Evolutionary conservation across 2,329 filamentous ascomycete species (phyloP).

Genomic region (Davidsoniella eucalypti): DNA sequence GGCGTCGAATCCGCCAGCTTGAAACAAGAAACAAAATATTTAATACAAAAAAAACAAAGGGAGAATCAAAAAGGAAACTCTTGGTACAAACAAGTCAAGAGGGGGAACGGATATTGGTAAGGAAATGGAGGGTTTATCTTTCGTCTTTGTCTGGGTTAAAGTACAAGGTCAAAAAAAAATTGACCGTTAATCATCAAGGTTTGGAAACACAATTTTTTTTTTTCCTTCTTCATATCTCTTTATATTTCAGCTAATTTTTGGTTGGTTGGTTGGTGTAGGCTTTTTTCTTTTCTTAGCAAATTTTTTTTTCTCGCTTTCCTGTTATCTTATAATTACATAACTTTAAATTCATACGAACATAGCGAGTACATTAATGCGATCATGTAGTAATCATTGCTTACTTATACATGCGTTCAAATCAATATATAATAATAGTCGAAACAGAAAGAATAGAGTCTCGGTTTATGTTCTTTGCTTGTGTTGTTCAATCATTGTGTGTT

Average conservation of each 20-base stretch:
- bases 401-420: too few species aligned
- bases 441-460: too few species aligned
- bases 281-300: not conserved
- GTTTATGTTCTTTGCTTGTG: too few species aligned
- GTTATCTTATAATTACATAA: too few species aligned
- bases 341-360: too few species aligned
- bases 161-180: not conserved
- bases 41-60: not conserved
- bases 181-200: not conserved
- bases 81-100: too few species aligned
- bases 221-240: not conserved
- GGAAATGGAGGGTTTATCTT: not conserved
- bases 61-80: not conserved
- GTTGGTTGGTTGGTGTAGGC: not conserved
- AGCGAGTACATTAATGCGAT: too few species aligned
- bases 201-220: slow-evolving; percentile 4
- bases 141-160: not conserved
- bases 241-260: not conserved
- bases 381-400: too few species aligned
- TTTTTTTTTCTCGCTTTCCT: not conserved
- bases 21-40: not conserved
- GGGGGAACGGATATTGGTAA: not conserved
- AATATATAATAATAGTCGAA: too few species aligned
- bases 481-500: too few species aligned
- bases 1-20: not conserved